Conservation (phyloP, 768 basidiomycete species). For the Mycena galericulata region DNA sequence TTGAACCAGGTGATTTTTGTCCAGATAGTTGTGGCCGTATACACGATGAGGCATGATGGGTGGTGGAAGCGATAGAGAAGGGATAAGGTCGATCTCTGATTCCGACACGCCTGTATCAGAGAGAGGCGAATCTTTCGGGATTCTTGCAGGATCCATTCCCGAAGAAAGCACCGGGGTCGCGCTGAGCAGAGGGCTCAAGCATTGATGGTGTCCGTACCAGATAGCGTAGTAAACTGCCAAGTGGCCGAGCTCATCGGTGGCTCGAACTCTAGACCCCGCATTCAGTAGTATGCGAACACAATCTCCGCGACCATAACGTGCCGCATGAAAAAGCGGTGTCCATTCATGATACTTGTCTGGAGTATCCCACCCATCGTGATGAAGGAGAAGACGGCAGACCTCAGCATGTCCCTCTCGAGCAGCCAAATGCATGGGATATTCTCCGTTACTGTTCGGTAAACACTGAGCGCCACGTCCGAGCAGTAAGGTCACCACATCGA, state of each 20-base stretch:
- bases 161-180: constrained; percentile 51
- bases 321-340: constrained; percentile 97
- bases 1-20: constrained; percentile 87
- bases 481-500: constrained; percentile 83
- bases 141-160: constrained; percentile 35
- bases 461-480: constrained; percentile 83
- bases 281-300: constrained; percentile 85
- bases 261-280: constrained; percentile 81
- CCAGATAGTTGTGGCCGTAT: constrained; percentile 96
- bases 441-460: constrained; percentile 92
- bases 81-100: constrained; percentile 90
- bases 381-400: constrained; percentile 83
- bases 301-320: constrained; percentile 81
- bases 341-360: constrained; percentile 98
- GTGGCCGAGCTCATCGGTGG: constrained; percentile 86
- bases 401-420: constrained; percentile 91
- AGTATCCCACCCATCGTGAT: constrained; percentile 82
- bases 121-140: constrained; percentile 53
- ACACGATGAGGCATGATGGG: constrained; percentile 98
- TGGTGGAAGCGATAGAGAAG: constrained; percentile 93
- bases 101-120: constrained; percentile 56
- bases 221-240: constrained; percentile 93
- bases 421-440: constrained; percentile 96
- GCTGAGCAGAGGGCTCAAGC: constrained; percentile 70
- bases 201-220: constrained; percentile 90